These are phyloP conservation scores for Phytophthora foliorum DNA, from an alignment of 352 stramenopile genomes.

Conservation along the genomic window DNA sequence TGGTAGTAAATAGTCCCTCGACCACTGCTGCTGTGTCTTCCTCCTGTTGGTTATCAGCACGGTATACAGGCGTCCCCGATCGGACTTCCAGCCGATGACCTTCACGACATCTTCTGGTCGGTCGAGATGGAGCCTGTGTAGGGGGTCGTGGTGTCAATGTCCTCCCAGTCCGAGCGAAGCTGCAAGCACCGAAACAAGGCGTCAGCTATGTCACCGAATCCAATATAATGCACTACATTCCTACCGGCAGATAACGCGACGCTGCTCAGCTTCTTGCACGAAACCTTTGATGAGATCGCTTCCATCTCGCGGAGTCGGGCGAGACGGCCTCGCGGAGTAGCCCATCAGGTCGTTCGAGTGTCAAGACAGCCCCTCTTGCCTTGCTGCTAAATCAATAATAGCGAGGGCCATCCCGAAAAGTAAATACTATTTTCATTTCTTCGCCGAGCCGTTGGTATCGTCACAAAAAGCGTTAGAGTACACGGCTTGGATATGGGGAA, in stretches of 20 bases:
- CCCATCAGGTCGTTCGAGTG: not conserved
- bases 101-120: not conserved
- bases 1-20: constrained; percentile 37
- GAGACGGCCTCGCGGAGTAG: not conserved
- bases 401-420: too few relatives aligned
- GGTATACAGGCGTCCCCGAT: not conserved
- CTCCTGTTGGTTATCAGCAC: constrained; percentile 19
- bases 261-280: constrained; percentile 54
- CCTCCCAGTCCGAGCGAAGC: constrained; percentile 31
- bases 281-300: constrained; percentile 60
- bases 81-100: constrained; percentile 25
- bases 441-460: too few relatives aligned
- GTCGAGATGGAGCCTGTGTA: constrained; percentile 5
- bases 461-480: too few relatives aligned
- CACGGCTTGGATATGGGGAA: too few relatives aligned
- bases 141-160: constrained; percentile 30
- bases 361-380: too few relatives aligned
- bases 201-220: not conserved
- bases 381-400: too few relatives aligned
- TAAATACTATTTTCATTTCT: too few relatives aligned
- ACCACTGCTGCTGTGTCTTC: constrained; percentile 22
- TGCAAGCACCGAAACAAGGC: constrained; percentile 3
- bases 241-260: constrained; percentile 47
- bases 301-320: constrained; percentile 28
- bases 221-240: not conserved